phyloP scores from a whole-genome alignment of 164 flowering plant genomes.

The Vitis amurensis region DNA sequence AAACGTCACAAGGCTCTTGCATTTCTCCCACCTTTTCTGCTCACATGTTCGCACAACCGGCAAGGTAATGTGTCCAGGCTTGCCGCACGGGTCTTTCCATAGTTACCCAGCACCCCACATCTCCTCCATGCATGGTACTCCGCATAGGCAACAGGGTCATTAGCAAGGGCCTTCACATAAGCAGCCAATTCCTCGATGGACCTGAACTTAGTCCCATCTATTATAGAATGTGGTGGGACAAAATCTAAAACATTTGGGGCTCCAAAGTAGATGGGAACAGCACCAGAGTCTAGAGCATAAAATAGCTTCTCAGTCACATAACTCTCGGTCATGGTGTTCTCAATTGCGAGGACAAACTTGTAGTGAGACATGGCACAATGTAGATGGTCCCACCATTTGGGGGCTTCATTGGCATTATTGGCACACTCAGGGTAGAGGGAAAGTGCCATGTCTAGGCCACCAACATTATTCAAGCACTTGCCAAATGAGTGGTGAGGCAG shows the following conservation, averaged over 20 bases:
- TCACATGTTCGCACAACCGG: constrained; percentile 76
- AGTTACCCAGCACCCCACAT: constrained; percentile 82
- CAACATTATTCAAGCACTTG: constrained; percentile 95
- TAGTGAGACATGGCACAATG: constrained; percentile 99
- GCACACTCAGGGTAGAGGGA: constrained; percentile 74
- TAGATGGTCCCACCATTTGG: constrained; percentile 97
- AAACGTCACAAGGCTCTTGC: constrained; percentile 30
- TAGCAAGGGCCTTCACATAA: constrained; percentile 74
- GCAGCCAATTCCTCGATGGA: constrained; percentile 78
- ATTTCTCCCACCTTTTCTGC: constrained; percentile 74
- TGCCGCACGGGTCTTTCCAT: constrained; percentile 61
- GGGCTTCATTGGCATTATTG: constrained; percentile 37
- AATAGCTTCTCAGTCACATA: constrained; percentile 97
- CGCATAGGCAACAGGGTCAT: constrained; percentile 88
- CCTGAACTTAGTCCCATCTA: constrained; percentile 76
- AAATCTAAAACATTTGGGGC: constrained; percentile 93
- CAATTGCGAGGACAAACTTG: constrained; percentile 95
- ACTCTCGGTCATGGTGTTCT: constrained; percentile 85
- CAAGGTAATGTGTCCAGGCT: constrained; percentile 95
- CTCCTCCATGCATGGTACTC: constrained; percentile 99
- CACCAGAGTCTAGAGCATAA: constrained; percentile 89
- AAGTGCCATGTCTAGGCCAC: constrained; percentile 82
- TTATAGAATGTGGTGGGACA: constrained; percentile 91
- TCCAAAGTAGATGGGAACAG: constrained; percentile 95
- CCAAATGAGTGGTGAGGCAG: constrained; percentile 93